A percentile compares a stretch with the other conserved stretches of the same genome.
These are phyloP conservation scores for Coemansia sp. DNA, from an alignment of 192 early-diverging fungal species.

Conservation along the genomic window DNA sequence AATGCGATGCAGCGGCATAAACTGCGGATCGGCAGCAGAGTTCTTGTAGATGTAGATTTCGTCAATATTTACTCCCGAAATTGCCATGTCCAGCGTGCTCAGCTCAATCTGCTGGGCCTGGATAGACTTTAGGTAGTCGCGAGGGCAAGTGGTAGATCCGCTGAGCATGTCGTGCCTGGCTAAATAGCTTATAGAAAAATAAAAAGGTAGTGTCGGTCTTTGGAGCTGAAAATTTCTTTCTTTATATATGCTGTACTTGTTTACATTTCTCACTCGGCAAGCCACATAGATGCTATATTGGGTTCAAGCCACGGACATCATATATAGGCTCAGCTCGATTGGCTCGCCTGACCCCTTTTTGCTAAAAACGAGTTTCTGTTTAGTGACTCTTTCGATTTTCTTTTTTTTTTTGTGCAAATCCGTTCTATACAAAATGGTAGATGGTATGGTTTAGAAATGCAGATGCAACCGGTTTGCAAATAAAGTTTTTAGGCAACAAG, in stretches of 20 bases:
- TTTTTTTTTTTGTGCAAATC: too few relatives aligned
- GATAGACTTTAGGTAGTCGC: slow-evolving; percentile 6
- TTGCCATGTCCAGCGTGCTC: slow-evolving; percentile 31
- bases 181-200: too few relatives aligned
- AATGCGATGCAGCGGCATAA: slow-evolving; percentile 34
- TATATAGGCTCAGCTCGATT: too few relatives aligned
- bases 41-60: slow-evolving; percentile 39
- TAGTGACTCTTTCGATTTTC: too few relatives aligned
- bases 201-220: neutral
- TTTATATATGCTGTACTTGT: neutral
- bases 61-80: slow-evolving; percentile 24
- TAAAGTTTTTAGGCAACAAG: neutral
- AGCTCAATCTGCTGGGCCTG: slow-evolving; percentile 38
- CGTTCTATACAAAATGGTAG: neutral
- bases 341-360: too few relatives aligned
- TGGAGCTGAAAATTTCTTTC: neutral
- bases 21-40: slow-evolving; percentile 2
- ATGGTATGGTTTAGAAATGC: neutral
- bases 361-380: neutral
- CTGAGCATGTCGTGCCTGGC: too few relatives aligned
- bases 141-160: neutral
- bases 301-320: too few relatives aligned
- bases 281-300: too few relatives aligned
- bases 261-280: neutral
- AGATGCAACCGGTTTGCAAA: neutral